Conservation (phyloP, 495 filamentous ascomycete species). For the Aspergillus wentii region DNA sequence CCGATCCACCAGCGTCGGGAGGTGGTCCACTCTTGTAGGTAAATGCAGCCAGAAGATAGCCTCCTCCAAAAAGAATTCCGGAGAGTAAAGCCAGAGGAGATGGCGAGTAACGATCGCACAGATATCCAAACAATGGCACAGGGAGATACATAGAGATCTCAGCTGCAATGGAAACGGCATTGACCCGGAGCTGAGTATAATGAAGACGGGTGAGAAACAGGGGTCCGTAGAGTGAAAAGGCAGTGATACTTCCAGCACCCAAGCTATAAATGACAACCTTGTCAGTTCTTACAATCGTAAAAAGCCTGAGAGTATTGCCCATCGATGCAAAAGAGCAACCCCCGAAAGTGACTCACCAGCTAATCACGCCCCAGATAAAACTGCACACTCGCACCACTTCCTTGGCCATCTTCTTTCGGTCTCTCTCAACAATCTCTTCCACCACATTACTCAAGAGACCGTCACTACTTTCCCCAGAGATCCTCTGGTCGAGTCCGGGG, state of each 20-base stretch:
- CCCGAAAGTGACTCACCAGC: slow-evolving; percentile 37
- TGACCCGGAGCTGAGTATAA: slow-evolving; percentile 88
- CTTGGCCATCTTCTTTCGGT: slow-evolving; percentile 47
- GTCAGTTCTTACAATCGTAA: slow-evolving; percentile 3
- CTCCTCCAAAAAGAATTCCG: slow-evolving; percentile 65
- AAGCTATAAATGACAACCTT: slow-evolving; percentile 39
- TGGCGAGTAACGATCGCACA: slow-evolving; percentile 84
- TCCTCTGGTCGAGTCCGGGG: slow-evolving; percentile 5
- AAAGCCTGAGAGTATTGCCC: background rate
- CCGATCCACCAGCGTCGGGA: slow-evolving; percentile 48
- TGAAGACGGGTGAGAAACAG: slow-evolving; percentile 76
- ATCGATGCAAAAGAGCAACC: slow-evolving; percentile 1
- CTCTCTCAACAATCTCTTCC: slow-evolving; percentile 54
- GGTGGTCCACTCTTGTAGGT: slow-evolving; percentile 64
- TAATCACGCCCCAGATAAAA: slow-evolving; percentile 58
- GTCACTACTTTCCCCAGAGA: slow-evolving; percentile 39
- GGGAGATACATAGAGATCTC: slow-evolving; percentile 85
- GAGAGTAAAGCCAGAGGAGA: slow-evolving; percentile 68
- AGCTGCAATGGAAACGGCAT: slow-evolving; percentile 77
- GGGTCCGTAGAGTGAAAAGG: slow-evolving; percentile 88
- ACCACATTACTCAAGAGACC: slow-evolving; percentile 58
- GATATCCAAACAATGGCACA: slow-evolving; percentile 80
- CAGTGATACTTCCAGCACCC: slow-evolving; percentile 77
- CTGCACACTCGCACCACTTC: slow-evolving; percentile 48
- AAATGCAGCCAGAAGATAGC: slow-evolving; percentile 79